A percentile compares a stretch with the other conserved stretches of the same genome.
phyloP scores from a whole-genome alignment of 805 yeast genomes.

The Blastobotrys americana region DNA sequence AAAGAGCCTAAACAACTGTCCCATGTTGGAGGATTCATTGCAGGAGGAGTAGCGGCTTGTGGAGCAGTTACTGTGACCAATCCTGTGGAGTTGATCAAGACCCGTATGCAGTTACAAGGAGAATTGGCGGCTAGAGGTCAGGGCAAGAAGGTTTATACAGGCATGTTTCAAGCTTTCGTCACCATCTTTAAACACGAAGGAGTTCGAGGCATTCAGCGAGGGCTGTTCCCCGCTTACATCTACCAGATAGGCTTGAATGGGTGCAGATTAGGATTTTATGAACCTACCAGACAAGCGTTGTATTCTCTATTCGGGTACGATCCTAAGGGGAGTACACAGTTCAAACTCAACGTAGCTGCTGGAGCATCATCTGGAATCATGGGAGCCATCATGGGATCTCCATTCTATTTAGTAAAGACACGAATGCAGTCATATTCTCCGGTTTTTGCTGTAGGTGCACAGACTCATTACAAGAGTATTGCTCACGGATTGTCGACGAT shows the following conservation, averaged over 20 bases:
- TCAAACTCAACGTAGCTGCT: constrained; percentile 58
- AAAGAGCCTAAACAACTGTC: constrained; percentile 11
- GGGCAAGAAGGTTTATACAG: constrained; percentile 56
- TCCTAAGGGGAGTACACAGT: constrained; percentile 39
- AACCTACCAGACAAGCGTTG: constrained; percentile 62
- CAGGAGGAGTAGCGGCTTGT: constrained; percentile 94
- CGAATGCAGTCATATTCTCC: constrained; percentile 92
- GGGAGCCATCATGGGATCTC: constrained; percentile 87
- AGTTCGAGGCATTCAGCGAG: constrained; percentile 78
- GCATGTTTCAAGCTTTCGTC: constrained; percentile 76
- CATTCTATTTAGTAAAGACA: constrained; percentile 86
- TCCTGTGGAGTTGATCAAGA: constrained; percentile 91
- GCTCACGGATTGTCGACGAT: constrained; percentile 62
- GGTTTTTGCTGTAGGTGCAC: constrained; percentile 71
- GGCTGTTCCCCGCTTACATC: constrained; percentile 78
- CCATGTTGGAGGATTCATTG: constrained; percentile 71
- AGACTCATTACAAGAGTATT: constrained; percentile 72
- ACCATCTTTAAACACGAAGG: constrained; percentile 78
- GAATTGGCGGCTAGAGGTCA: constrained; percentile 55
- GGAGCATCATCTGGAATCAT: constrained; percentile 83
- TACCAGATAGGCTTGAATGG: constrained; percentile 92
- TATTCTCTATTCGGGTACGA: constrained; percentile 51
- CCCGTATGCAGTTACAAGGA: constrained; percentile 94
- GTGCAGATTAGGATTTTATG: constrained; percentile 89
- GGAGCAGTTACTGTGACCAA: constrained; percentile 96